Conservation (phyloP, 345 rosid genomes). For the Eucalyptus erythrocorys region DNA sequence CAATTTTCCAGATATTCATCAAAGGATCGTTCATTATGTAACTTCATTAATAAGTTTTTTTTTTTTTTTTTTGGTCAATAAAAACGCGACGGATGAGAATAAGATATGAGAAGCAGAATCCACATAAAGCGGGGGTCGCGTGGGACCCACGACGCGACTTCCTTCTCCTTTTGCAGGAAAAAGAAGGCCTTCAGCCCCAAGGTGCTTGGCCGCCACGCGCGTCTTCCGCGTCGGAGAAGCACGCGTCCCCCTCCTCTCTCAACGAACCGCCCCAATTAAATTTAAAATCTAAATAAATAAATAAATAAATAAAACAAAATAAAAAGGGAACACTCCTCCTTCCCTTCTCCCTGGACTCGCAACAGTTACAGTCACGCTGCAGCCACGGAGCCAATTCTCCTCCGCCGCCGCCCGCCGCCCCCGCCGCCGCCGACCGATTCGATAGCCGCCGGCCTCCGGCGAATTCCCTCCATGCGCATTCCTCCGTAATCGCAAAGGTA, state of each 20-base stretch:
- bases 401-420: neutral
- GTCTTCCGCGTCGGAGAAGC: neutral
- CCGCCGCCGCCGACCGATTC: neutral
- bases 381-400: neutral
- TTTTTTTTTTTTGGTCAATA: no score
- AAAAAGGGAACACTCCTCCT: neutral
- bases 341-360: neutral
- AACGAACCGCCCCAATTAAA: neutral
- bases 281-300: neutral
- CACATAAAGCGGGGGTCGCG: neutral
- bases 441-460: neutral
- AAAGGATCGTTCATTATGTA: rapidly evolving
- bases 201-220: neutral
- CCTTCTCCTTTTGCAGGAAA: neutral
- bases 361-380: neutral
- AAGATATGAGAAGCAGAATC: neutral
- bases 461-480: neutral
- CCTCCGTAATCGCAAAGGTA: neutral
- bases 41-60: neutral
- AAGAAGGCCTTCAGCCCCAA: neutral
- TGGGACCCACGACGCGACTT: neutral
- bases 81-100: neutral
- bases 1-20: neutral
- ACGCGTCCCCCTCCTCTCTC: neutral
- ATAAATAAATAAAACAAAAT: neutral